phyloP scores from a whole-genome alignment of 2,329 filamentous ascomycete genomes.

The Ceratocystis ficicola region DNA sequence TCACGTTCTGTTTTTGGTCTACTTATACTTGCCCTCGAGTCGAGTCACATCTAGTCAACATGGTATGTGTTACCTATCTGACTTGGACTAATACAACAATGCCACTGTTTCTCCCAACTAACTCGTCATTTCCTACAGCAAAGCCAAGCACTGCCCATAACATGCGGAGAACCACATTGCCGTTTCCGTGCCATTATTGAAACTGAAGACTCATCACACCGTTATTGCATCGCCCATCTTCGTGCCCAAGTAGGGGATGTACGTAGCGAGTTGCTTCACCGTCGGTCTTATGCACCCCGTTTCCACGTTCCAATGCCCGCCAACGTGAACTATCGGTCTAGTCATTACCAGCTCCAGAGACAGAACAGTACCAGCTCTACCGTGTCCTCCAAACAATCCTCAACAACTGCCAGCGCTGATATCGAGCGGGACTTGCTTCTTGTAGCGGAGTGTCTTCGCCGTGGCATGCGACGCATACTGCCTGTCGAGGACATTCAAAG shows the following conservation, averaged over 20 bases:
- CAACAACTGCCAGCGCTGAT: neutral
- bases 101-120: neutral
- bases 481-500: neutral
- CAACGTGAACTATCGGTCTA: slow-evolving; percentile 5
- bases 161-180: slow-evolving; percentile 10
- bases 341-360: neutral
- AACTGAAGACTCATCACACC: slow-evolving; percentile 15
- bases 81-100: neutral
- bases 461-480: slow-evolving; percentile 14
- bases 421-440: slow-evolving; percentile 18
- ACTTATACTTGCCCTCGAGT: neutral
- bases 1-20: neutral
- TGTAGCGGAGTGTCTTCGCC: slow-evolving; percentile 14
- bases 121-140: neutral
- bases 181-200: slow-evolving; percentile 18
- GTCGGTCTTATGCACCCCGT: neutral
- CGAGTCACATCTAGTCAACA: neutral
- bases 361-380: neutral
- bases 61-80: neutral
- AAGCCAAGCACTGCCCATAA: neutral
- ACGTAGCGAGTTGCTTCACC: slow-evolving; percentile 10
- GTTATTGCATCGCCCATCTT: slow-evolving; percentile 18
- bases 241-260: slow-evolving; percentile 14
- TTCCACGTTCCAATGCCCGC: neutral
- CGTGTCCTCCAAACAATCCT: neutral